Base-by-base conservation (phyloP, 2,329 filamentous ascomycete species). In the Ustulina deusta region DNA sequence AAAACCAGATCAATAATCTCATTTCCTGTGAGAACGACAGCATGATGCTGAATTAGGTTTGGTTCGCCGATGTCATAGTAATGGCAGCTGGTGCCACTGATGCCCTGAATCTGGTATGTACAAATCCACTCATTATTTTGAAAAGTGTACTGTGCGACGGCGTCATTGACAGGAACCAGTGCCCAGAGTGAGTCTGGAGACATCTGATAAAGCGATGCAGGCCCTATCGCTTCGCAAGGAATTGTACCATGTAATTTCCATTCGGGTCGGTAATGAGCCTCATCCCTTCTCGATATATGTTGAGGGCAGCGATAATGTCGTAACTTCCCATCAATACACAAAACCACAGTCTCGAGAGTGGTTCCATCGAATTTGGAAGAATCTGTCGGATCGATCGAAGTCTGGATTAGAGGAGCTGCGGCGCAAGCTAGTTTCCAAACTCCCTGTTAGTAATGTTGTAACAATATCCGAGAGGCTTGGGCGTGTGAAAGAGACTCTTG, bases 261-360 rank as follows among this genome's bases (percentile, higher is more conserved):
- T 11, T 49, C 11, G 13, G 38, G 20, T 13, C 1, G 17, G 17
- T 15, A 29, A 17, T 20, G 4, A 20, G 11, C 38, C 15, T 11
- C 9, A 6, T 10, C 4, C 6, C 10, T 10, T 32, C 2, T 5
- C 38, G 2, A 40, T n/a, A n/a, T n/a, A n/a, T n/a, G 55, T 17
- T 44, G 65, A 10, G 48, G 44, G 32, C 63, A 71, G n/a, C 66
- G 66, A 42, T 72, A 72, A 34, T 72, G 61, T 5, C 63, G 5
- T 5, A 63, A 22, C 11, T 61, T 40, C 6, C 64, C 46, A 10
- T 13, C 38, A 1, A 10, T 36, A 2, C 42, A 55, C 6, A 68
- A 40, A 20, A 70, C 15, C 5, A 54, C 61, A 2, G 70, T 71
- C 48, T 70, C 66, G 22, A 72, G 44, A 20, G 59, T 58, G 9